Conservation (phyloP, 352 stramenopile species). For the Globisporangium nunn region DNA sequence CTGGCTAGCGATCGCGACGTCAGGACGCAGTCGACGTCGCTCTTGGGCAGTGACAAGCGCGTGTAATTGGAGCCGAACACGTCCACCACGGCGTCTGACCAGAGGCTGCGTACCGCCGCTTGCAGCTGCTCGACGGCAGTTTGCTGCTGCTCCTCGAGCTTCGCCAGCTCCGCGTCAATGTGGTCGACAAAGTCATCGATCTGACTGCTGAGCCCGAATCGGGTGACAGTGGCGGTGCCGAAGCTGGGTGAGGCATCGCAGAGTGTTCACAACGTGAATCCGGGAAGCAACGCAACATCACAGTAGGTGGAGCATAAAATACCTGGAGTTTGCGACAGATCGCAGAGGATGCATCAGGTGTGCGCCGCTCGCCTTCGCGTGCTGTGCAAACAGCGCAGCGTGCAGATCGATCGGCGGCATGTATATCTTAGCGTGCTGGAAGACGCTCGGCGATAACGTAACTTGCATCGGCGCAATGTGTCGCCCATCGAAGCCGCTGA, state of each 20-base stretch:
- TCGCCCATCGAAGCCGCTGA: background rate
- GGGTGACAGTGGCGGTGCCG: slow-evolving; percentile 8
- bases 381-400: background rate
- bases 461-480: too few relatives aligned
- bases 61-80: slow-evolving; percentile 96
- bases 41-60: slow-evolving; percentile 90
- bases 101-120: slow-evolving; percentile 47
- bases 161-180: slow-evolving; percentile 36
- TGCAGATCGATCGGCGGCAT: too few relatives aligned
- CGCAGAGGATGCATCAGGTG: background rate
- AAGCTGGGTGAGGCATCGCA: too few relatives aligned
- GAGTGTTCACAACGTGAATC: too few relatives aligned
- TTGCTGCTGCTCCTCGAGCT: slow-evolving; percentile 35
- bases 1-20: slow-evolving; percentile 74
- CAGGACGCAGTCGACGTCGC: slow-evolving; percentile 96
- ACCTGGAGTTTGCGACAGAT: background rate
- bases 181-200: slow-evolving; percentile 44
- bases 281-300: too few relatives aligned
- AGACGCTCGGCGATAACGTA: background rate
- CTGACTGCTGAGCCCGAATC: slow-evolving; percentile 31
- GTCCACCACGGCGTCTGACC: slow-evolving; percentile 88
- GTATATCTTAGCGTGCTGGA: background rate
- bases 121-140: slow-evolving; percentile 42
- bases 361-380: background rate
- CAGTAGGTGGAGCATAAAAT: background rate